These are phyloP conservation scores for Aureobasidium uvarum DNA, from an alignment of 2,329 filamentous ascomycete species.

Conservation along the genomic window DNA sequence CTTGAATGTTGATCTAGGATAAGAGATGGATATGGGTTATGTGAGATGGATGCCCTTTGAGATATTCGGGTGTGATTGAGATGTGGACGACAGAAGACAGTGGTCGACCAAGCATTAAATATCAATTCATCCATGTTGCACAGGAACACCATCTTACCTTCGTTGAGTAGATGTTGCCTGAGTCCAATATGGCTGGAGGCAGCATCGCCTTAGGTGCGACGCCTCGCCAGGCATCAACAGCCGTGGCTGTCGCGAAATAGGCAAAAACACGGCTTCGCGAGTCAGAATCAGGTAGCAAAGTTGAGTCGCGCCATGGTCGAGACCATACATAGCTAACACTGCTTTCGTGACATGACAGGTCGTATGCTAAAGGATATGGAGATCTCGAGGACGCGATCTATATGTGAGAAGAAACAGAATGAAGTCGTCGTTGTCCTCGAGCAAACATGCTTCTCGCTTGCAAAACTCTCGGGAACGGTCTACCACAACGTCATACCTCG, in stretches of 20 bases:
- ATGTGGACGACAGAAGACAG: not conserved
- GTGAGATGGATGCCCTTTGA: not conserved
- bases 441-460: not conserved
- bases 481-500: constrained; percentile 7
- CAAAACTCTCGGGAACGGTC: constrained; percentile 11
- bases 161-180: not conserved
- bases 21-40: not conserved
- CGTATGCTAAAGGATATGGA: not conserved
- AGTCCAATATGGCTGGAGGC: not conserved
- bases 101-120: not conserved
- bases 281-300: not conserved
- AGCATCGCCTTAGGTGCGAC: not conserved
- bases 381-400: not conserved
- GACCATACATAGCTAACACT: not conserved
- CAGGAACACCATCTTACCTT: not conserved
- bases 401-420: not conserved
- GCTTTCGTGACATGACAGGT: accelerated
- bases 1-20: not conserved
- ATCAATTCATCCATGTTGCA: not conserved
- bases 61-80: not conserved
- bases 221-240: not conserved
- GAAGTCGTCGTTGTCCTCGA: not conserved
- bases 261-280: not conserved
- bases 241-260: constrained; percentile 1
- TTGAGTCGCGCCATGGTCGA: not conserved